Conservation (phyloP, 169 alveolate genomes). For the Theileria luwenshuni region DNA sequence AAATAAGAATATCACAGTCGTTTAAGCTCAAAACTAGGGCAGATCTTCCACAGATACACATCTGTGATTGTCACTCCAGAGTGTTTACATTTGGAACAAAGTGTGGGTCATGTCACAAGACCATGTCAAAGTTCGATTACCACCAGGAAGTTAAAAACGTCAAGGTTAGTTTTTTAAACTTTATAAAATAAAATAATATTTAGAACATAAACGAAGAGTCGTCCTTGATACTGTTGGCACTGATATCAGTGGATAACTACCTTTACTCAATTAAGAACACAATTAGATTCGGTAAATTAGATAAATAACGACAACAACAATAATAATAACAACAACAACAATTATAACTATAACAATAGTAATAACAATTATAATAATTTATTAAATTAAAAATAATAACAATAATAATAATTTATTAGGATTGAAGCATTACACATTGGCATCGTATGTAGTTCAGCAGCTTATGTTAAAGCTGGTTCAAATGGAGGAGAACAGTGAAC, state of each 20-base stretch:
- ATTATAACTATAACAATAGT: too few species aligned
- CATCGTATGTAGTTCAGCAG: constrained; percentile 45
- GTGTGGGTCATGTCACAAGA: constrained; percentile 19
- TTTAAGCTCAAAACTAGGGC: background rate
- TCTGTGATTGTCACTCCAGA: constrained; percentile 46
- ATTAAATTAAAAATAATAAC: background rate
- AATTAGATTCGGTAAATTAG: constrained; percentile 15
- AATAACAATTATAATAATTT: background rate
- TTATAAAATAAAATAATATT: constrained; percentile 2
- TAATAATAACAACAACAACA: too few species aligned
- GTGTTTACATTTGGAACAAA: constrained; percentile 55
- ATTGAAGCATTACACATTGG: constrained; percentile 25
- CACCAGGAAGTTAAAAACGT: background rate
- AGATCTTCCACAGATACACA: constrained; percentile 20
- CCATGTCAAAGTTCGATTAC: constrained; percentile 4
- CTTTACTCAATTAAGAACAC: constrained; percentile 23
- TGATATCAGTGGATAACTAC: constrained; percentile 31
- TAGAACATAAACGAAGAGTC: constrained; percentile 49
- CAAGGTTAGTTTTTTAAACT: background rate
- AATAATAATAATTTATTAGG: constrained; percentile 5
- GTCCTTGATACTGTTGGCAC: constrained; percentile 42
- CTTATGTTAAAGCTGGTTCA: constrained; percentile 11
- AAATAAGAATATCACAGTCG: constrained; percentile 5
- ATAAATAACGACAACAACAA: background rate
- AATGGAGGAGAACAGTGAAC: constrained; percentile 23